Percentiles rank a stretch among this genome's conserved stretches.
Conservation (phyloP, 108 stramenopile species). For the Cyclostephanos invisitatus region DNA sequence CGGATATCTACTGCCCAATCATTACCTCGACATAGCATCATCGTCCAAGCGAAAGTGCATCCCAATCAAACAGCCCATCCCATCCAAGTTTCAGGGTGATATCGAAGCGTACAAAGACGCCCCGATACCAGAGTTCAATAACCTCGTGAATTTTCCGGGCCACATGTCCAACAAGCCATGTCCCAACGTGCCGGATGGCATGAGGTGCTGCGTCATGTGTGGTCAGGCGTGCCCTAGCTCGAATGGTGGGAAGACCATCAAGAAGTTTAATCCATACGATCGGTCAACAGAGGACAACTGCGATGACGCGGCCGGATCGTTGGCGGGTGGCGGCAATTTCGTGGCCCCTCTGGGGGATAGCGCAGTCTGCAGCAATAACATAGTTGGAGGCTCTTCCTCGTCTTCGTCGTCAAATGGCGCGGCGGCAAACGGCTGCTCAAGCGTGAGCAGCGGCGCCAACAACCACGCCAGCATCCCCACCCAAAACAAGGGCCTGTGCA, state of each 20-base stretch:
- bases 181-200: conserved; percentile 79
- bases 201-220: conserved; percentile 91
- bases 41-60: conserved; percentile 82
- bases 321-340: conserved; percentile 28
- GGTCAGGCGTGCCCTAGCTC: conserved; percentile 82
- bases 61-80: conserved; percentile 78
- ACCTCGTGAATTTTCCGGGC: conserved; percentile 85
- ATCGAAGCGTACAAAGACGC: conserved; percentile 76
- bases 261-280: conserved; percentile 6
- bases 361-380: conserved; percentile 6
- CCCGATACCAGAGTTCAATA: conserved; percentile 82
- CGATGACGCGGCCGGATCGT: conserved; percentile 3
- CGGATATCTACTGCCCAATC: conserved; percentile 30
- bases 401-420: conserved; percentile 18
- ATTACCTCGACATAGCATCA: conserved; percentile 58
- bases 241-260: conserved; percentile 60
- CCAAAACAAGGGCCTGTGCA: conserved; percentile 92
- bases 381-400: not conserved
- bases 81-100: conserved; percentile 88
- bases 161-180: conserved; percentile 87
- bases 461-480: conserved; percentile 75
- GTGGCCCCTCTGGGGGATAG: conserved; percentile 30
- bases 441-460: conserved; percentile 6
- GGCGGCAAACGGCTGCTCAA: conserved; percentile 27
- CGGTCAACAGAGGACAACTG: not conserved